Percentiles rank a stretch among this genome's conserved stretches.
Evolutionary conservation across 345 rosid genomes (phyloP).

Genomic region (Hibiscus mutabilis): DNA sequence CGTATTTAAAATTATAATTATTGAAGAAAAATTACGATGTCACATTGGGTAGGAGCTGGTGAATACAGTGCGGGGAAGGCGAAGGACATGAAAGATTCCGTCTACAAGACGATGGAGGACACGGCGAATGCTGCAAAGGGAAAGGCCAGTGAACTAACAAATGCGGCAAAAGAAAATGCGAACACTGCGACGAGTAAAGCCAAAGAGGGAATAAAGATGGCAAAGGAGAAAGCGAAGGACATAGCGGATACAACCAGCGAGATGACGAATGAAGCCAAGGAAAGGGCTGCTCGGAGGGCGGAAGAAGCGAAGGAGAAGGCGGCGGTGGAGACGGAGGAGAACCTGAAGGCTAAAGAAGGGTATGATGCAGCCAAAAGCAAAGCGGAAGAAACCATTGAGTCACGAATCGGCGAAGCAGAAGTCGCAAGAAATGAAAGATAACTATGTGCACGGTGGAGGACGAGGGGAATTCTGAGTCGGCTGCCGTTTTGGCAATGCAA

Average conservation of each 20-base stretch:
- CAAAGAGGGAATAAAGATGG: no score
- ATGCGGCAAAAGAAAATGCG: slow-evolving; percentile 10
- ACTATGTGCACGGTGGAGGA: background rate
- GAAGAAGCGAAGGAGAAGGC: slow-evolving; percentile 30
- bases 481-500: background rate
- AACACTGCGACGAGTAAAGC: background rate
- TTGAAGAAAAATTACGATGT: no score
- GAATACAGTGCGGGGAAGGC: slow-evolving; percentile 26
- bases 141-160: slow-evolving; percentile 3
- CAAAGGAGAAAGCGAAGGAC: slow-evolving; percentile 15
- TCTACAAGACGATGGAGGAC: slow-evolving; percentile 8
- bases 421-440: slow-evolving; percentile 23
- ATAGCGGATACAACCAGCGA: background rate
- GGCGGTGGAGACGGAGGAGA: slow-evolving; percentile 13
- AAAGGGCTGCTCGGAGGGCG: slow-evolving; percentile 19
- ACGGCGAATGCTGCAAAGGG: slow-evolving; percentile 10
- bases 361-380: slow-evolving; percentile 10
- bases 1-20: no score
- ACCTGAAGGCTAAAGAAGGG: slow-evolving; percentile 18
- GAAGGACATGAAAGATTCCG: slow-evolving; percentile 11
- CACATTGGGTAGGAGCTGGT: slow-evolving; percentile 16
- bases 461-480: slow-evolving; percentile 14
- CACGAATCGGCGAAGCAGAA: slow-evolving; percentile 16
- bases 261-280: background rate
- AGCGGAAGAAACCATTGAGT: slow-evolving; percentile 16